Percentiles rank a stretch among this genome's conserved stretches.
Evolutionary conservation across 2,329 filamentous ascomycete genomes (phyloP).

Genomic region (Emericellopsis atlantica): DNA sequence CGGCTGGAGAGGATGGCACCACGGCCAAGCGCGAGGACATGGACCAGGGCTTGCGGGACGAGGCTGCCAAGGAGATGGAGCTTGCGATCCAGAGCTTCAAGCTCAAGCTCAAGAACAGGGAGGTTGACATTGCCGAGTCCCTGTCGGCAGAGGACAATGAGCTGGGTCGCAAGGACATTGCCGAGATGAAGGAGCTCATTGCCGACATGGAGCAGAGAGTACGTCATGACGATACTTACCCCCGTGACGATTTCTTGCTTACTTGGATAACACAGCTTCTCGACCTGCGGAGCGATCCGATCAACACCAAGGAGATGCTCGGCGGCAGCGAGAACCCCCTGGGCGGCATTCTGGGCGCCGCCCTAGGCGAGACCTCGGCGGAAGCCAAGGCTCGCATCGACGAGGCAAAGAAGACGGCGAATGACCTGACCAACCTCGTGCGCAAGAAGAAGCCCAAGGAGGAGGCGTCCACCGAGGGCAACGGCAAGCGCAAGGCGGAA

Average conservation of each 20-base stretch:
- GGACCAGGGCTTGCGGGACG: slow-evolving; percentile 57
- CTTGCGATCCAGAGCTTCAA: slow-evolving; percentile 62
- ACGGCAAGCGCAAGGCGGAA: slow-evolving; percentile 21
- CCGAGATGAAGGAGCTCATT: slow-evolving; percentile 66
- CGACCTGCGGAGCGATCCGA: slow-evolving; percentile 51
- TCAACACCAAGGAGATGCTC: slow-evolving; percentile 24
- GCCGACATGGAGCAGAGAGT: slow-evolving; percentile 67
- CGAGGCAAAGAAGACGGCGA: slow-evolving; percentile 62
- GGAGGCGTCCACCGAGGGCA: slow-evolving; percentile 8
- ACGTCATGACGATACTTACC: slow-evolving; percentile 15
- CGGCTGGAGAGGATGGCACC: slow-evolving; percentile 32
- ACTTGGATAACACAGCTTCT: slow-evolving; percentile 34
- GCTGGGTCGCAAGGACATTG: slow-evolving; percentile 46
- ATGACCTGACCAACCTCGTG: slow-evolving; percentile 61
- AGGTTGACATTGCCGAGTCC: slow-evolving; percentile 50
- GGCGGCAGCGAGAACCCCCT: slow-evolving; percentile 27
- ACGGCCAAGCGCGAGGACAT: slow-evolving; percentile 36
- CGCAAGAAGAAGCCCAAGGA: slow-evolving; percentile 52
- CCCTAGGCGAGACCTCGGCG: slow-evolving; percentile 44
- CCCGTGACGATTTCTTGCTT: background rate
- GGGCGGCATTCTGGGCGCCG: slow-evolving; percentile 50
- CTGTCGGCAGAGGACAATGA: slow-evolving; percentile 57
- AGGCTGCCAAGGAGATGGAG: slow-evolving; percentile 60
- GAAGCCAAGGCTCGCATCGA: slow-evolving; percentile 53
- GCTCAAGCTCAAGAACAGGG: slow-evolving; percentile 57